Percentiles rank a stretch among this genome's conserved stretches.
phyloP scores from a whole-genome alignment of 169 alveolate genomes.

The Neospora caninum region DNA sequence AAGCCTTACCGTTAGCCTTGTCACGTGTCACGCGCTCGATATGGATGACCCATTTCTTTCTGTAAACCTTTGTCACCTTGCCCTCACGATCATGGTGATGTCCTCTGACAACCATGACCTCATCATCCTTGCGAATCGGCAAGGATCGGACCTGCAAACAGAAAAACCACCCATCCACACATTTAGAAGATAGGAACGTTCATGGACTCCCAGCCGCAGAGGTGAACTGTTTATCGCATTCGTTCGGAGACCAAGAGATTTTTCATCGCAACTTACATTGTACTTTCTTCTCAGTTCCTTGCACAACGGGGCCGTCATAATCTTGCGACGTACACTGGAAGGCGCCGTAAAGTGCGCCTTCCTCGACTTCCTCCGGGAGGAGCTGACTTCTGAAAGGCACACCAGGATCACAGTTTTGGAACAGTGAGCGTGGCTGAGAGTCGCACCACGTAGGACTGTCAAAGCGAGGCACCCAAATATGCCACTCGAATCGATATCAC shows the following conservation, averaged over 20 bases:
- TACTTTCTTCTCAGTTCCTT: constrained; percentile 96
- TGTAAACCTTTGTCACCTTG: constrained; percentile 96
- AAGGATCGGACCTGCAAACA: constrained; percentile 90
- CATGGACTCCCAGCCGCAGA: not conserved
- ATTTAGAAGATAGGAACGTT: not conserved
- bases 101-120: constrained; percentile 97
- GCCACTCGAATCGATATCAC: too few relatives aligned
- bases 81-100: constrained; percentile 97
- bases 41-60: constrained; percentile 96
- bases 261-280: constrained; percentile 83
- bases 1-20: constrained; percentile 89
- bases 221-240: too few relatives aligned
- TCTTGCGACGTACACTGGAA: constrained; percentile 94
- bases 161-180: not conserved
- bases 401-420: not conserved
- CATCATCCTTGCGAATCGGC: constrained; percentile 98
- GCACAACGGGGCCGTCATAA: constrained; percentile 97
- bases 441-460: too few relatives aligned
- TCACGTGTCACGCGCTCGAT: constrained; percentile 97
- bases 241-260: not conserved
- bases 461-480: too few relatives aligned
- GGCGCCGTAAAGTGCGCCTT: constrained; percentile 98
- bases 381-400: constrained; percentile 67
- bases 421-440: not conserved
- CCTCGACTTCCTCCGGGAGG: constrained; percentile 95